Conservation (phyloP, 306 rosid genomes). For the Vigna reflexopilosa region DNA sequence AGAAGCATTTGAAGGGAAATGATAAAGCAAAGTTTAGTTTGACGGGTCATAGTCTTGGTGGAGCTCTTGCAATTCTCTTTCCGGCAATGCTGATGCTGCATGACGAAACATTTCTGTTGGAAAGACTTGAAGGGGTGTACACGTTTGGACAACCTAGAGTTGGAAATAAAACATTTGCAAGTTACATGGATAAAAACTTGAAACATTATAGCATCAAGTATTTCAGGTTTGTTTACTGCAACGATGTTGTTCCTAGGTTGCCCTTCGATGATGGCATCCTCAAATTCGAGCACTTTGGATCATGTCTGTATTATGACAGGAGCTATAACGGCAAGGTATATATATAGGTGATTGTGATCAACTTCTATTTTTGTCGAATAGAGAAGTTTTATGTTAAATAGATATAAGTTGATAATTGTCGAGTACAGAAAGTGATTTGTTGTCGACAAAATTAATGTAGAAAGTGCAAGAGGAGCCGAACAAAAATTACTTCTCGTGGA, state of each 20-base stretch:
- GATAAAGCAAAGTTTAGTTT: slow-evolving; percentile 47
- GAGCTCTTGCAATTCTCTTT: slow-evolving; percentile 60
- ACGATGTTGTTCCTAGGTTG: slow-evolving; percentile 67
- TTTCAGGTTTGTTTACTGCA: slow-evolving; percentile 61
- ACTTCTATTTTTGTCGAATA: neutral
- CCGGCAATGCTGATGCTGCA: slow-evolving; percentile 56
- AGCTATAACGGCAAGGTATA: slow-evolving; percentile 46
- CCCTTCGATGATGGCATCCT: slow-evolving; percentile 55
- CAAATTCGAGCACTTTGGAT: slow-evolving; percentile 72
- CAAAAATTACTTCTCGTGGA: slow-evolving; percentile 56
- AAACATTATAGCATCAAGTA: slow-evolving; percentile 45
- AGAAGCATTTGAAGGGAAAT: slow-evolving; percentile 25
- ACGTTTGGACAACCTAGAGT: slow-evolving; percentile 83
- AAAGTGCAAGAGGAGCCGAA: slow-evolving; percentile 60
- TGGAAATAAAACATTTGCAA: slow-evolving; percentile 55
- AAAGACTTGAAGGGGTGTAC: slow-evolving; percentile 69
- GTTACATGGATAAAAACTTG: slow-evolving; percentile 56
- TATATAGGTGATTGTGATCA: neutral
- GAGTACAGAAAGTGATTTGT: neutral
- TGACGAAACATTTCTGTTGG: slow-evolving; percentile 51
- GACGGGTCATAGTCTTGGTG: slow-evolving; percentile 67
- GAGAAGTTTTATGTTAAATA: neutral
- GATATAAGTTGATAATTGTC: neutral
- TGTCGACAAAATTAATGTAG: slow-evolving; percentile 34
- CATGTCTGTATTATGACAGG: slow-evolving; percentile 54